phyloP scores from a whole-genome alignment of 108 stramenopile species.

The Cyclostephanos tholiformis region DNA sequence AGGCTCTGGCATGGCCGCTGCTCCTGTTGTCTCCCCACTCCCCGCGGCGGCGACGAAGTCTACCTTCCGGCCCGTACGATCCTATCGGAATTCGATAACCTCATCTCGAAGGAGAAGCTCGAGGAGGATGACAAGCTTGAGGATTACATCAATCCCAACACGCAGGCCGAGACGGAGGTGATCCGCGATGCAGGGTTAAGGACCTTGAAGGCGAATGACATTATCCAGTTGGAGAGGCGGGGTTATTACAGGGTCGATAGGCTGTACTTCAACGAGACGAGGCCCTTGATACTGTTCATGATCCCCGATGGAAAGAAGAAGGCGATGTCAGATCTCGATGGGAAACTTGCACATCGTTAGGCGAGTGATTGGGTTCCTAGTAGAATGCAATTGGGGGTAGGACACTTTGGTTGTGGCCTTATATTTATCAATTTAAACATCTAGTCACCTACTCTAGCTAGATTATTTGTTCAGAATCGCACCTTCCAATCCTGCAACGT shows the following conservation, averaged over 20 bases:
- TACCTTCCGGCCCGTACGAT: slow-evolving; percentile 38
- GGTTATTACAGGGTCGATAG: slow-evolving; percentile 95
- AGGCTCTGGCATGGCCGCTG: background rate
- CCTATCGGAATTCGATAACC: slow-evolving; percentile 96
- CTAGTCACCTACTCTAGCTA: background rate
- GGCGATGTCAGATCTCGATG: slow-evolving; percentile 91
- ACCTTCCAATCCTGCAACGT: slow-evolving; percentile 62
- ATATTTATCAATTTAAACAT: background rate
- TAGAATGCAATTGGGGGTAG: no score
- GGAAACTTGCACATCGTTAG: slow-evolving; percentile 89
- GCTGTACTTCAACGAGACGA: slow-evolving; percentile 82
- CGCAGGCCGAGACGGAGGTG: slow-evolving; percentile 79
- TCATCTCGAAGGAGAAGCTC: slow-evolving; percentile 94
- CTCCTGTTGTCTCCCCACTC: slow-evolving; percentile 18
- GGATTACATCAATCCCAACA: slow-evolving; percentile 91
- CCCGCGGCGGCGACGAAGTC: slow-evolving; percentile 20
- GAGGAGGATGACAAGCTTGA: slow-evolving; percentile 97
- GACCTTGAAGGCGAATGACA: slow-evolving; percentile 80
- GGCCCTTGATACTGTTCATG: slow-evolving; percentile 91
- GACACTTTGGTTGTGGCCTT: background rate
- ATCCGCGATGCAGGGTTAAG: slow-evolving; percentile 85
- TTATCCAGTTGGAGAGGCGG: slow-evolving; percentile 97
- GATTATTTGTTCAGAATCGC: slow-evolving; percentile 46
- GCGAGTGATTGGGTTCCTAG: background rate
- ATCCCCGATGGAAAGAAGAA: slow-evolving; percentile 98